Conservation (phyloP, 305 asterid species). For the Fraxinus baroniana region DNA sequence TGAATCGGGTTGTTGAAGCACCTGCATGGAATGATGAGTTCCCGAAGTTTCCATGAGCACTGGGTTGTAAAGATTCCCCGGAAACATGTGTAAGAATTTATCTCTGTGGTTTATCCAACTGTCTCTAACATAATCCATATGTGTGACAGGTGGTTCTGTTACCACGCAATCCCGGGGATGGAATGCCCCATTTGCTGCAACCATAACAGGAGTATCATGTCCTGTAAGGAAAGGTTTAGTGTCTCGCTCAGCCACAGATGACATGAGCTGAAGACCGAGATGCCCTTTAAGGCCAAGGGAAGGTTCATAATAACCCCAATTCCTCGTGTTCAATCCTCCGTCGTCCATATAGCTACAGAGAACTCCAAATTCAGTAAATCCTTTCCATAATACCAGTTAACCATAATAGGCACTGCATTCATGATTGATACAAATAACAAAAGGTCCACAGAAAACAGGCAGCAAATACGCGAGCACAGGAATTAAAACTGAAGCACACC, state of each 20-base stretch:
- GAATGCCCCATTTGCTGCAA: background rate
- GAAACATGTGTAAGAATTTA: constrained; percentile 4
- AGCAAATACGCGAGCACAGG: background rate
- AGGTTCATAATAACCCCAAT: constrained; percentile 21
- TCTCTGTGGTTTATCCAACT: constrained; percentile 16
- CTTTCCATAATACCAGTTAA: background rate
- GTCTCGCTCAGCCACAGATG: constrained; percentile 1
- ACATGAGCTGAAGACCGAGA: constrained; percentile 14
- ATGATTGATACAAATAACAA: background rate
- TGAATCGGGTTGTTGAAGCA: background rate
- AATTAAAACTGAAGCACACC: background rate
- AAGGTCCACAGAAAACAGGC: background rate
- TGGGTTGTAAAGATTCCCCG: constrained; percentile 5
- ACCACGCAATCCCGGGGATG: background rate
- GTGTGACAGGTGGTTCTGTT: constrained; percentile 6
- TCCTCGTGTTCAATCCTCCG: constrained; percentile 2
- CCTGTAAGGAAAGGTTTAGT: background rate
- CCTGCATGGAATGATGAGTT: background rate
- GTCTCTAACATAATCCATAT: constrained; percentile 13
- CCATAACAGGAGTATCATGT: background rate
- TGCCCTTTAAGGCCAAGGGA: background rate
- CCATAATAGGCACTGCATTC: background rate
- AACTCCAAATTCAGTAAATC: background rate
- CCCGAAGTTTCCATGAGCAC: background rate
- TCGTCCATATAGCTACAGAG: constrained; percentile 6